phyloP scores from a whole-genome alignment of 163 green algal genomes.

The Chlamydomonas reinhardtii region DNA sequence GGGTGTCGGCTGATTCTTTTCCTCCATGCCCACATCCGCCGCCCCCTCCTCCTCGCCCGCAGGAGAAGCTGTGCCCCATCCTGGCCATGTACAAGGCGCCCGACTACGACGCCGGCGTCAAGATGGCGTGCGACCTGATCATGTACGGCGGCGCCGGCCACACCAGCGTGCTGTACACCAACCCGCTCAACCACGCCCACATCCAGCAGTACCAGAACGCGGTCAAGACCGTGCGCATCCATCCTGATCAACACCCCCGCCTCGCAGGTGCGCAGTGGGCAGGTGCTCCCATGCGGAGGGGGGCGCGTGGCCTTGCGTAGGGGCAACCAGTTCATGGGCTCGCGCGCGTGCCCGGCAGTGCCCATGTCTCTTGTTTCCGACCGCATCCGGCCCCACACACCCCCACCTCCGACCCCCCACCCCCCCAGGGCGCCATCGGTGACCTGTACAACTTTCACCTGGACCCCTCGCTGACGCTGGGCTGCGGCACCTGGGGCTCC shows the following conservation, averaged over 20 bases:
- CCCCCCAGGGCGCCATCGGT: slow-evolving; percentile 69
- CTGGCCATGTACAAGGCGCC: slow-evolving; percentile 69
- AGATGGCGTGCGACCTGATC: slow-evolving; percentile 68
- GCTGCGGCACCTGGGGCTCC: slow-evolving; percentile 76
- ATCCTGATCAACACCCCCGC: slow-evolving; percentile 78
- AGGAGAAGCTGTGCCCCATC: slow-evolving; percentile 84
- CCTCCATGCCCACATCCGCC: too few relatives aligned
- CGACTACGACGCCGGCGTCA: slow-evolving; percentile 67
- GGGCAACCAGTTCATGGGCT: too few relatives aligned
- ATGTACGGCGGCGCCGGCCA: slow-evolving; percentile 76
- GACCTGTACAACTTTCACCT: slow-evolving; percentile 83
- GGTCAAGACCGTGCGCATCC: slow-evolving; percentile 76
- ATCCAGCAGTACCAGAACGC: slow-evolving; percentile 64
- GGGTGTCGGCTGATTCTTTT: too few relatives aligned
- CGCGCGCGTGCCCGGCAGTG: too few relatives aligned
- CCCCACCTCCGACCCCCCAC: too few relatives aligned
- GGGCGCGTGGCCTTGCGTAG: too few relatives aligned
- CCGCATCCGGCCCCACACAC: too few relatives aligned
- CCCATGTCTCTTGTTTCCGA: too few relatives aligned
- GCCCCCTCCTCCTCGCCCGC: not conserved
- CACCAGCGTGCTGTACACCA: slow-evolving; percentile 79
- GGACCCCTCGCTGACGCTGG: slow-evolving; percentile 80
- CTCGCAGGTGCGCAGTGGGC: slow-evolving; percentile 50
- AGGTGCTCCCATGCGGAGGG: too few relatives aligned
- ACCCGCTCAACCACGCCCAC: slow-evolving; percentile 71